These are phyloP conservation scores for Biancaea sappan DNA, from an alignment of 306 rosid species.

Conservation along the genomic window DNA sequence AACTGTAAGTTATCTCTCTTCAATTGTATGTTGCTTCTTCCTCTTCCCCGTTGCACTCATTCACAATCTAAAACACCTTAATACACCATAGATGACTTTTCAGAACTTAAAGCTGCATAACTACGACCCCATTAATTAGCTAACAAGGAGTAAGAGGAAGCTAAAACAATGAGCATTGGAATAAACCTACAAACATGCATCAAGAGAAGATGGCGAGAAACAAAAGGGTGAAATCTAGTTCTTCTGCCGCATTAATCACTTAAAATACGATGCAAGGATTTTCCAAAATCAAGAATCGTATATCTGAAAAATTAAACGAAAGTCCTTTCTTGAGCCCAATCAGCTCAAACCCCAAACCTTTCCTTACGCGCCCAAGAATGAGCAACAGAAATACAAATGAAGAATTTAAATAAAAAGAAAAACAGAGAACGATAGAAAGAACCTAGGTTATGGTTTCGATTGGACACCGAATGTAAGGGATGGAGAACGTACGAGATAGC, in stretches of 20 bases:
- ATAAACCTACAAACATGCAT: not conserved
- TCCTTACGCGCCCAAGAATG: not conserved
- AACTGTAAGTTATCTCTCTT: not conserved
- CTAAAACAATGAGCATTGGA: not conserved
- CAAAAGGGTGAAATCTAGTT: not conserved
- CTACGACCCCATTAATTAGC: not conserved
- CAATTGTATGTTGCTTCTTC: not conserved
- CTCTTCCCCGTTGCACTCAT: not conserved
- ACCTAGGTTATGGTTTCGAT: not conserved
- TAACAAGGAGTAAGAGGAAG: not conserved
- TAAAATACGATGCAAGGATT: not conserved
- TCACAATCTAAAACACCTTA: not conserved
- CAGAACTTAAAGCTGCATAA: not conserved
- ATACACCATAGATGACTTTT: not conserved
- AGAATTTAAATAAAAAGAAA: not conserved
- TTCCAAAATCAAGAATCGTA: not conserved
- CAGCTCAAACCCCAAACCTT: not conserved
- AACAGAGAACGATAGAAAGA: not conserved
- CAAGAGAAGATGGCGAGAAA: not conserved
- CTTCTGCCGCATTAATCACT: not conserved
- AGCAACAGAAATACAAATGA: not conserved
- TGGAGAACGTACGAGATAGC: slow-evolving; percentile 40
- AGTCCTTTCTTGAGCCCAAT: not conserved
- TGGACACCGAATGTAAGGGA: slow-evolving; percentile 23
- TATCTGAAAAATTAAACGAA: not conserved